A percentile compares a stretch with the other conserved stretches of the same genome.
Evolutionary conservation across 495 filamentous ascomycete species (phyloP).

Genomic region (Glarea lozoyensis): DNA sequence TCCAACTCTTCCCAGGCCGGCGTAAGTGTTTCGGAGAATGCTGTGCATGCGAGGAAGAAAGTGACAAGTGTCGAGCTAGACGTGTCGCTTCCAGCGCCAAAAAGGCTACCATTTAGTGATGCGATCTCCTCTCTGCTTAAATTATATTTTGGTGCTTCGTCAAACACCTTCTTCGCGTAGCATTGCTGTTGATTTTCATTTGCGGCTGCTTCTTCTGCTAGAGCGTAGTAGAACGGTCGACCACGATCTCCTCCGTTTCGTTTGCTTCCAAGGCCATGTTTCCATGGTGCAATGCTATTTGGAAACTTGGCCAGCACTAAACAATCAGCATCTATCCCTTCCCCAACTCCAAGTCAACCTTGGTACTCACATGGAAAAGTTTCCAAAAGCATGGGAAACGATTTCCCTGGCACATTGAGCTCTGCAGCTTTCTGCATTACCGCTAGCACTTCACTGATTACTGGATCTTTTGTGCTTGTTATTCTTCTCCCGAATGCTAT

Average conservation of each 20-base stretch:
- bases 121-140: constrained; percentile 48
- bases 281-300: constrained; percentile 48
- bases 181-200: constrained; percentile 36
- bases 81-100: constrained; percentile 34
- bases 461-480: constrained; percentile 45
- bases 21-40: constrained; percentile 38
- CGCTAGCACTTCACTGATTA: constrained; percentile 53
- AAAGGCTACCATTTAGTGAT: constrained; percentile 43
- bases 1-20: constrained; percentile 50
- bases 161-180: constrained; percentile 43
- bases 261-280: constrained; percentile 43
- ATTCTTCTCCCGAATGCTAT: constrained; percentile 55
- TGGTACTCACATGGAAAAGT: constrained; percentile 38
- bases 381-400: constrained; percentile 52
- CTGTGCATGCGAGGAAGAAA: constrained; percentile 34
- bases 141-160: constrained; percentile 37
- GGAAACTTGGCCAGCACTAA: constrained; percentile 45
- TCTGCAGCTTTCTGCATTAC: constrained; percentile 57
- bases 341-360: background rate
- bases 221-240: constrained; percentile 44
- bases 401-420: constrained; percentile 55
- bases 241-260: constrained; percentile 34
- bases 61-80: constrained; percentile 27
- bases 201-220: constrained; percentile 44
- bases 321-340: constrained; percentile 27